Evolutionary conservation across 2,329 filamentous ascomycete species (phyloP), one percentile per base, ranked within the genome.

Genomic region (Colletotrichum kahawae): DNA sequence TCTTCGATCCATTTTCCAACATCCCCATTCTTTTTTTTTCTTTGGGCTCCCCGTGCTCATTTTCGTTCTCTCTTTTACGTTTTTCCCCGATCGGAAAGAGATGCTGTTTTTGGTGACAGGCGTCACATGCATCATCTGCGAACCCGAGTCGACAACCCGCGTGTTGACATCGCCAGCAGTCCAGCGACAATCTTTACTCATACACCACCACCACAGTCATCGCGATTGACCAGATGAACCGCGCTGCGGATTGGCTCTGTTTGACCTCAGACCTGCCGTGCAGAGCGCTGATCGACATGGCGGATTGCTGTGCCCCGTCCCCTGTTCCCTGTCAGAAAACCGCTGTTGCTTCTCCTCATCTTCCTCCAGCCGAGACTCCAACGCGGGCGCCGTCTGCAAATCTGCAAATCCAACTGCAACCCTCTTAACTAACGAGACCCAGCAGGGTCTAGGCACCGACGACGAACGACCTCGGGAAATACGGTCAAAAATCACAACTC

Each of bases 301-400:
- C 57, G 43, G 31, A 36, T 57, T 56, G 24, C 59, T 31, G 54
- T 29, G 33, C 4, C 33, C 31, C 51, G 27, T 18, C 43, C 56
- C 71, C 62, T 74, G 67, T 70, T 56, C 71, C 67, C 60, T 71
- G 62, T 57, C 27, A 16, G 38, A 43, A 43, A 8, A n/a, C 38
- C 38, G 14, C 14, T 48, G 21, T 21, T 27, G n/a, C 71, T 65
- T 70, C 36, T 70, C 54, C 54, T 74, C 67, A 27, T 38, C 57
- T 48, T 66, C 27, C 38, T 34, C 27, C 60, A 57, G 33, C 24
- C 54, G 63, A 62, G 59, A 64, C 34, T 48, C 60, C 60, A 64
- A 36, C 64, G 18, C 27, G 43, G 31, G 29, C 33, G 54, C 24
- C 54, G 56, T 33, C 56, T 60, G 66, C 66, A 60, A 60, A 68